Conservation (phyloP, 805 yeast genomes). For the Priceomyces castillae region DNA sequence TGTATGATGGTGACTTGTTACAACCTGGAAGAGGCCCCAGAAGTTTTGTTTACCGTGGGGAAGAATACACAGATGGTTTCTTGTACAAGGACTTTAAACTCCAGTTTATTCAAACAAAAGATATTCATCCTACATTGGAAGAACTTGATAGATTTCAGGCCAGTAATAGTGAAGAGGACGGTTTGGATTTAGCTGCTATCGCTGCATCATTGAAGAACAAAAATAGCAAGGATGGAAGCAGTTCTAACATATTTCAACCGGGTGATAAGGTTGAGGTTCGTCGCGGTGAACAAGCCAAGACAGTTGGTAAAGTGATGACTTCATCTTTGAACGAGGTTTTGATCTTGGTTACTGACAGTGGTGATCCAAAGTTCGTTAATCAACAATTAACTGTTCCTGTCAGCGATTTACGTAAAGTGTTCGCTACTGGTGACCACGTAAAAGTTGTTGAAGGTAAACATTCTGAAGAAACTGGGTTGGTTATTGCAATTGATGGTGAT, state of each 20-base stretch:
- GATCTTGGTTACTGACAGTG: constrained; percentile 48
- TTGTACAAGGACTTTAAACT: constrained; percentile 82
- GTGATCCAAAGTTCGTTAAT: constrained; percentile 54
- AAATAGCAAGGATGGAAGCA: constrained; percentile 23
- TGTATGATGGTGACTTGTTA: constrained; percentile 72
- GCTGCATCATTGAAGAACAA: constrained; percentile 77
- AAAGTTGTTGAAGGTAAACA: constrained; percentile 90
- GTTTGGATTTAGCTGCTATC: constrained; percentile 82
- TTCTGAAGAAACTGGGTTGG: constrained; percentile 91
- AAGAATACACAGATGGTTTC: constrained; percentile 88
- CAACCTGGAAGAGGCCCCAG: constrained; percentile 62
- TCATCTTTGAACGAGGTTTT: constrained; percentile 57
- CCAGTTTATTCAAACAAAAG: constrained; percentile 74
- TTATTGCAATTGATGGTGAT: constrained; percentile 75
- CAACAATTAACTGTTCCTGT: constrained; percentile 79
- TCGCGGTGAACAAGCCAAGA: constrained; percentile 90
- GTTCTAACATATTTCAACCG: constrained; percentile 63
- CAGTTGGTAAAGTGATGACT: constrained; percentile 74
- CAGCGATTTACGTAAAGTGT: constrained; percentile 77
- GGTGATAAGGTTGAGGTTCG: constrained; percentile 92
- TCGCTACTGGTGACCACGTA: constrained; percentile 91
- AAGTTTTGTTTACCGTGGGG: constrained; percentile 72
- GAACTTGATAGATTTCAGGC: constrained; percentile 81
- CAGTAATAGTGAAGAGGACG: constrained; percentile 70
- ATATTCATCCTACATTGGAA: constrained; percentile 81